These are phyloP conservation scores for Ceratocystis cubensis DNA, from an alignment of 2,329 filamentous ascomycete genomes.

Conservation along the genomic window DNA sequence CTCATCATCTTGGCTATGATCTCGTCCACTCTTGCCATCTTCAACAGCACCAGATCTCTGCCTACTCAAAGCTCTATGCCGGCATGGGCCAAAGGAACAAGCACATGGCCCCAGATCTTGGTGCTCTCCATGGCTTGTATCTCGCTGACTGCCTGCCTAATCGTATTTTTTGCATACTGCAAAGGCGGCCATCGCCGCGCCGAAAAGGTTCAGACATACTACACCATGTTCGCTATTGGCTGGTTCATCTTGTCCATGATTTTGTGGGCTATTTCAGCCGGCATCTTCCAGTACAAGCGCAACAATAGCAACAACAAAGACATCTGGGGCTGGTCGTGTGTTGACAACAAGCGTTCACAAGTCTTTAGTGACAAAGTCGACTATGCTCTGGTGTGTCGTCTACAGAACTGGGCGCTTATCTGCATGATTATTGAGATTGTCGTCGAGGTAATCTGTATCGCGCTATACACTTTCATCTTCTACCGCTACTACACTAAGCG, in stretches of 20 bases:
- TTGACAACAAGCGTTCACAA: constrained; percentile 67
- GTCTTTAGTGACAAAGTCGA: constrained; percentile 70
- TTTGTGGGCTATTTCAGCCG: constrained; percentile 83
- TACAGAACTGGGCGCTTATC: constrained; percentile 90
- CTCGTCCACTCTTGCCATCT: constrained; percentile 76
- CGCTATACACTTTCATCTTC: constrained; percentile 88
- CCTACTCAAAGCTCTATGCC: constrained; percentile 68
- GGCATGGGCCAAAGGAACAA: constrained; percentile 68
- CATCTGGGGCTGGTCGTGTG: constrained; percentile 97
- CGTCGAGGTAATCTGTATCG: constrained; percentile 79
- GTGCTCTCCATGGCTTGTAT: constrained; percentile 67
- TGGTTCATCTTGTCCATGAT: constrained; percentile 90
- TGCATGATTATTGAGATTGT: constrained; percentile 97
- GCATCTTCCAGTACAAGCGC: constrained; percentile 66
- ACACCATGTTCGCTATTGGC: constrained; percentile 81
- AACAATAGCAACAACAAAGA: constrained; percentile 63
- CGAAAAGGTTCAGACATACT: constrained; percentile 89
- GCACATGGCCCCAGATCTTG: constrained; percentile 79
- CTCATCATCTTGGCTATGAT: constrained; percentile 89
- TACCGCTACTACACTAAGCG: constrained; percentile 97
- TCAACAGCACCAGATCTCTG: constrained; percentile 71
- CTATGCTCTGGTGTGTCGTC: constrained; percentile 81
- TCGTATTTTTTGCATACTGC: constrained; percentile 77
- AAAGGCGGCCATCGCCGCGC: constrained; percentile 77
- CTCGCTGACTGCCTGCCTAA: constrained; percentile 65